A percentile compares a stretch with the other conserved stretches of the same genome.
Evolutionary conservation across 495 filamentous ascomycete species (phyloP).

Genomic region (Xylaria venustula): DNA sequence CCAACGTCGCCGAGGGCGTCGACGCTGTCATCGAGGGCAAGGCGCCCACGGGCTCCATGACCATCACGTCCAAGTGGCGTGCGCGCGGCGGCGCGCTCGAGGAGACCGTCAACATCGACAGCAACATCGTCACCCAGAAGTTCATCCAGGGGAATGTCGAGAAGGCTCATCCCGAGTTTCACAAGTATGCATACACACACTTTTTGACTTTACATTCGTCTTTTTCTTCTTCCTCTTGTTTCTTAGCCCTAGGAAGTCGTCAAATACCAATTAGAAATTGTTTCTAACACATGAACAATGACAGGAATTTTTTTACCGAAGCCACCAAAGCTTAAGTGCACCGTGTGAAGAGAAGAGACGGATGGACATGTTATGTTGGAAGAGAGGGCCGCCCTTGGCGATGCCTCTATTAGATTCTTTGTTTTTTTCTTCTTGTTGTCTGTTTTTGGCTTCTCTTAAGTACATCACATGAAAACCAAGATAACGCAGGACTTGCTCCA

Average conservation of each 20-base stretch:
- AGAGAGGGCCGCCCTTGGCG: too few relatives aligned
- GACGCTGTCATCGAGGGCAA: constrained; percentile 42
- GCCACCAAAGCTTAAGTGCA: constrained; percentile 10
- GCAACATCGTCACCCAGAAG: constrained; percentile 37
- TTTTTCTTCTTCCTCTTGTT: background rate
- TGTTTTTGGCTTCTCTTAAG: background rate
- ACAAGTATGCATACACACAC: background rate
- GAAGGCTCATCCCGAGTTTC: constrained; percentile 17
- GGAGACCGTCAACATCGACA: constrained; percentile 37
- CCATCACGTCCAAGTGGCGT: constrained; percentile 42
- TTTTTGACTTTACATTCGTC: background rate
- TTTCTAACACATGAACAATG: background rate
- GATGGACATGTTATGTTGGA: too few relatives aligned
- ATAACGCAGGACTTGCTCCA: background rate
- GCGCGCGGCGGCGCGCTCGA: constrained; percentile 18
- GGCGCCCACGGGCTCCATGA: constrained; percentile 36
- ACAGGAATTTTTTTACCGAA: constrained; percentile 16
- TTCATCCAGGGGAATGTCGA: constrained; percentile 34
- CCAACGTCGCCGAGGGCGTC: constrained; percentile 25
- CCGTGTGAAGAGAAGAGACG: background rate
- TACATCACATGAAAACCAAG: background rate
- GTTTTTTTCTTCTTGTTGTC: constrained; percentile 12
- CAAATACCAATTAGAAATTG: too few relatives aligned
- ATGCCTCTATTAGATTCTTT: background rate
- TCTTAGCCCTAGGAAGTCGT: too few relatives aligned